phyloP scores from a whole-genome alignment of 805 yeast species.

The Lipomyces spencermartinsiae region DNA sequence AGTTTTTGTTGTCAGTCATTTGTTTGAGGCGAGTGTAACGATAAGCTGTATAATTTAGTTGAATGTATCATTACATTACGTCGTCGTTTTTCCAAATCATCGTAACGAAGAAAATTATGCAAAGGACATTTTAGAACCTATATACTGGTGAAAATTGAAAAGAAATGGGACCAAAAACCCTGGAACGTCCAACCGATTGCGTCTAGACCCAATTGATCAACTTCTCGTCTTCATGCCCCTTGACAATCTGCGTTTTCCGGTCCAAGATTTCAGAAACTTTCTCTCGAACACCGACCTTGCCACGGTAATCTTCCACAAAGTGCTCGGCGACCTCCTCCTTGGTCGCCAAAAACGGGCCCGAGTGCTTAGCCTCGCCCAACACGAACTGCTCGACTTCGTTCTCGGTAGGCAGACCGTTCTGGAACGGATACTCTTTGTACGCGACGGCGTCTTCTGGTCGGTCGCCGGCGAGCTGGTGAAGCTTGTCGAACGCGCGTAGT shows the following conservation, averaged over 20 bases:
- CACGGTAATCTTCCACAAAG: constrained; percentile 59
- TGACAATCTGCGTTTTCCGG: constrained; percentile 59
- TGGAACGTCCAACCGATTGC: not conserved
- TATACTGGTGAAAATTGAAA: not conserved
- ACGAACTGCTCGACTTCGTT: constrained; percentile 67
- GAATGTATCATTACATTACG: not conserved
- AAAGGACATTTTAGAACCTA: not conserved
- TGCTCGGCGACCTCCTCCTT: constrained; percentile 69
- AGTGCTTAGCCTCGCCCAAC: constrained; percentile 70
- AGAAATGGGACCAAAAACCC: too few relatives aligned
- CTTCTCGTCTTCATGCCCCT: constrained; percentile 48
- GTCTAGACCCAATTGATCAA: constrained; percentile 55
- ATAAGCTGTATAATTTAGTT: not conserved
- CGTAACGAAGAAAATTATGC: not conserved
- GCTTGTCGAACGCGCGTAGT: not conserved
- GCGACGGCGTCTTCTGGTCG: constrained; percentile 45
- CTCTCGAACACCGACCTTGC: constrained; percentile 63
- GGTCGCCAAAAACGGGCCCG: constrained; percentile 70
- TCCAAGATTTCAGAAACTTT: constrained; percentile 67
- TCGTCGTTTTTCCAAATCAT: not conserved
- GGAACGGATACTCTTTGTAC: constrained; percentile 61
- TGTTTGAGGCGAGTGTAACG: not conserved
- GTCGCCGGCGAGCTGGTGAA: constrained; percentile 12
- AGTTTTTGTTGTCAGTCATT: not conserved
- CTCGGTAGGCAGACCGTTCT: constrained; percentile 83